A percentile compares a stretch with the other conserved stretches of the same genome.
Evolutionary conservation across 2,329 filamentous ascomycete species (phyloP).

Genomic region (Fusarium dimerum): DNA sequence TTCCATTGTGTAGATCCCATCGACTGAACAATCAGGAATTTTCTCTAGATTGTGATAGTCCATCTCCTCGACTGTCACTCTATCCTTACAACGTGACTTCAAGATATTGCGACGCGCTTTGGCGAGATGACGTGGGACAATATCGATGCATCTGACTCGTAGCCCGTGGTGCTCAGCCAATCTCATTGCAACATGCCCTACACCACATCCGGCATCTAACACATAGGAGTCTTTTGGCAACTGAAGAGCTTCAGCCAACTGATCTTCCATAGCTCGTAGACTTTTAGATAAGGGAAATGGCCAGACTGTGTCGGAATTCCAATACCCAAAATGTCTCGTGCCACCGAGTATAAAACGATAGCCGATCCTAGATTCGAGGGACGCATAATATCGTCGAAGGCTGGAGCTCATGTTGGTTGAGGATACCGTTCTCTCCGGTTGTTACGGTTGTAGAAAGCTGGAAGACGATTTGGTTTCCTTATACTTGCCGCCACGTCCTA

Average conservation of each 20-base stretch:
- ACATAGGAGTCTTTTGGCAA: constrained; percentile 43
- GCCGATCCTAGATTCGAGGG: constrained; percentile 45
- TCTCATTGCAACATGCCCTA: constrained; percentile 49
- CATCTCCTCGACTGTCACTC: constrained; percentile 40
- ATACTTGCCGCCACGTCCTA: no score
- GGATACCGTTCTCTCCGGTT: constrained; percentile 10
- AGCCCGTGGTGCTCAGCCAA: constrained; percentile 42
- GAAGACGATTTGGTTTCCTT: no score
- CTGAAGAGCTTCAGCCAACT: constrained; percentile 41
- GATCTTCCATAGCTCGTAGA: constrained; percentile 52
- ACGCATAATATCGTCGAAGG: constrained; percentile 46
- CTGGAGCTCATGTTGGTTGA: constrained; percentile 41
- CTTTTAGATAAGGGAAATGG: constrained; percentile 47
- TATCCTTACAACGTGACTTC: constrained; percentile 32
- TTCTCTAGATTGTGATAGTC: constrained; percentile 54
- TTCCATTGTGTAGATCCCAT: constrained; percentile 58
- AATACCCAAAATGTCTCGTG: constrained; percentile 53
- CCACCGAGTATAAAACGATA: constrained; percentile 47
- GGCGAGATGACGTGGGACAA: constrained; percentile 47
- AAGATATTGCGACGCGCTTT: constrained; percentile 45
- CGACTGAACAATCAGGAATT: constrained; percentile 41
- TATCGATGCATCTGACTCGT: constrained; percentile 48
- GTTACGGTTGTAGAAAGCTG: no score
- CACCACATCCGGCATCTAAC: constrained; percentile 53
- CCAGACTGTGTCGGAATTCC: constrained; percentile 43